Evolutionary conservation across 139 green algal genomes (phyloP).

Genomic region (Haematococcus sp.): DNA sequence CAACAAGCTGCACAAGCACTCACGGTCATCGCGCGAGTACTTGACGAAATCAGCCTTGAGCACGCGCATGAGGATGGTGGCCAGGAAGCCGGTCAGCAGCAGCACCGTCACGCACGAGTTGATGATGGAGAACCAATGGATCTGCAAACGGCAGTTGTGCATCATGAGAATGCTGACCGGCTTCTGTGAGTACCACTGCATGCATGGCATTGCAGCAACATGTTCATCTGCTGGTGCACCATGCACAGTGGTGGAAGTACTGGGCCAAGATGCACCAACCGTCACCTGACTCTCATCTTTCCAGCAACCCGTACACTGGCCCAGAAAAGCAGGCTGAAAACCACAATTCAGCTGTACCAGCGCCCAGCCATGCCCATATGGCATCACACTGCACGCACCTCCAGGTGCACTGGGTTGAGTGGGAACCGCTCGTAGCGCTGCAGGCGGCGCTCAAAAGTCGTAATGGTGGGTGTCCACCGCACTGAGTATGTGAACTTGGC

Average conservation of each 20-base stretch:
- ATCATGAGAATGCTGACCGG: too few relatives aligned
- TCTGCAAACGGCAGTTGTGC: slow-evolving; percentile 47
- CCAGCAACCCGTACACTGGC: too few relatives aligned
- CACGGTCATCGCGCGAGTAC: slow-evolving; percentile 66
- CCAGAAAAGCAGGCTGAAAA: too few relatives aligned
- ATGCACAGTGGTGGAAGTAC: too few relatives aligned
- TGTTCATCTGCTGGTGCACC: too few relatives aligned
- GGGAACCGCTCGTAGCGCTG: slow-evolving; percentile 84
- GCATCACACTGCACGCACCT: slow-evolving; percentile 46
- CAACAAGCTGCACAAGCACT: too few relatives aligned
- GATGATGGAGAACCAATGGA: slow-evolving; percentile 94
- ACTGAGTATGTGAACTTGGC: slow-evolving; percentile 82
- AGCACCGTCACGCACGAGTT: slow-evolving; percentile 90
- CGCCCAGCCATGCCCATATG: background rate
- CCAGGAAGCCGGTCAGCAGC: slow-evolving; percentile 89
- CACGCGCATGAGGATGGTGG: slow-evolving; percentile 88
- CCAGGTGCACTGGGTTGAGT: slow-evolving; percentile 85
- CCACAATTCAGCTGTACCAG: too few relatives aligned
- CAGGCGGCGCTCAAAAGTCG: slow-evolving; percentile 74
- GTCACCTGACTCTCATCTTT: too few relatives aligned
- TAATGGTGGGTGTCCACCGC: slow-evolving; percentile 72
- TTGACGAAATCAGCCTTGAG: slow-evolving; percentile 87
- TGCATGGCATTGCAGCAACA: too few relatives aligned
- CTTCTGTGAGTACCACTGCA: too few relatives aligned
- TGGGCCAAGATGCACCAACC: too few relatives aligned